Evolutionary conservation across 73 alveolate species (phyloP), one percentile per base, ranked within the genome.

Genomic region (Diophrys sp.): DNA sequence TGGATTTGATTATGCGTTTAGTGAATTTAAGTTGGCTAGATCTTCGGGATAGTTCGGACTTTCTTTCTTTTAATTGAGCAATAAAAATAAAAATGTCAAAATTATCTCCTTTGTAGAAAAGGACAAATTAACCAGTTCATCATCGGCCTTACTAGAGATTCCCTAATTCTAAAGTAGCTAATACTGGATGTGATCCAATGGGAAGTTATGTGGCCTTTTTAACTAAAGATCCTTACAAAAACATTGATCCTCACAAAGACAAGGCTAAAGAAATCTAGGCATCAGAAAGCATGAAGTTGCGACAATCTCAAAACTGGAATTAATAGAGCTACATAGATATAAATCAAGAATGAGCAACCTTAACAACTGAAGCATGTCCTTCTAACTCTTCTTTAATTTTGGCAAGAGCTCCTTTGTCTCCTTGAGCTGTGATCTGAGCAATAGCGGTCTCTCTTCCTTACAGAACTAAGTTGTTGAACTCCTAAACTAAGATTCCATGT

Each of bases 141-240:
- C 66, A 18, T 74, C 79, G 89, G 67, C 87, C 89, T 18, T 72
- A 44, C 56, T 34, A 80, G 54, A 72, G 93, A 74, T 86, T 86
- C 79, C 73, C 71, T 56, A 73, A 71, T 8, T 72, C 88, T 1
- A 86, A 53, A 79, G 68, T 34, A 0, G 93, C 95, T 25, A 62
- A 78, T 57, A 72, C 94, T 1, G 98, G 98, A 33, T 62, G 55
- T 67, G 95, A 94, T 74, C 96, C 97, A 28, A 70, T 77, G 70
- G 96, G 97, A 23, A 85, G 93, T 32, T 70, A 77, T 67, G 56
- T 74, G 33, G 96, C 91, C 74, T 94, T 94, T 77, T 74, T 85
- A 0, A 84, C 82, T 78, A 91, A 94, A 70, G 98, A 94, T 74
- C 94, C 92, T 18, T 27, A 77, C 31, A 72, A 33, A 54, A 88